Percentiles rank a stretch among this genome's conserved stretches.
Conservation (phyloP, 495 filamentous ascomycete species). For the Aspergillus haitiensis region DNA sequence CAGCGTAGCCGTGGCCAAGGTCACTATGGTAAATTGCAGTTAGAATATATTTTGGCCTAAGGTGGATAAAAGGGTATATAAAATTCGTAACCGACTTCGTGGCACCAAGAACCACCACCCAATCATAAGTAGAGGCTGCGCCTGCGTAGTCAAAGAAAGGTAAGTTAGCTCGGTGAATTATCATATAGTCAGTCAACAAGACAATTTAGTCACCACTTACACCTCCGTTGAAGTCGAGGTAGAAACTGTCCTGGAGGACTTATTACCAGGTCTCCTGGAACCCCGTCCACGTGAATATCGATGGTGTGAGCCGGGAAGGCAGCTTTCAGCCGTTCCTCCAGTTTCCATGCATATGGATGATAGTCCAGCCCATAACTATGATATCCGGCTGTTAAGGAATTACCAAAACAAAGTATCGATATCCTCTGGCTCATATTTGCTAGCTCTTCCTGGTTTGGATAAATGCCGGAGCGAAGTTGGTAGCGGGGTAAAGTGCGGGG, state of each 20-base stretch:
- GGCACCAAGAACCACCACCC: constrained; percentile 53
- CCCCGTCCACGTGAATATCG: constrained; percentile 40
- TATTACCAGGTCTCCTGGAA: constrained; percentile 52
- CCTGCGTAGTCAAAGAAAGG: neutral
- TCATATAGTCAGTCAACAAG: neutral
- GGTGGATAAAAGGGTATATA: neutral
- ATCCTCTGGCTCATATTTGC: constrained; percentile 16
- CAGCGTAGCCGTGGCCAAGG: constrained; percentile 36
- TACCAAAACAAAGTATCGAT: constrained; percentile 62
- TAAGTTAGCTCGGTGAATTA: neutral
- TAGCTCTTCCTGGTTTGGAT: no score
- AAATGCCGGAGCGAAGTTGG: no score
- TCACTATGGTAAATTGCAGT: constrained; percentile 36
- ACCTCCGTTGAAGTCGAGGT: constrained; percentile 44
- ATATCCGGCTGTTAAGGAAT: constrained; percentile 62
- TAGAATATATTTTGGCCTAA: neutral
- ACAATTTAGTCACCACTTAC: constrained; percentile 31
- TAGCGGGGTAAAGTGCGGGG: no score
- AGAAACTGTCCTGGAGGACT: constrained; percentile 43
- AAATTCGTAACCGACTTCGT: constrained; percentile 49
- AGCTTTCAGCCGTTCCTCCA: constrained; percentile 26
- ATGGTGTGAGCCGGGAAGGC: constrained; percentile 22
- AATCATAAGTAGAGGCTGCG: constrained; percentile 31
- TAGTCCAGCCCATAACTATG: constrained; percentile 41
- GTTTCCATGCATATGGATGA: constrained; percentile 52